Conservation (phyloP, 495 filamentous ascomycete genomes). For the Aspergillus diversus region DNA sequence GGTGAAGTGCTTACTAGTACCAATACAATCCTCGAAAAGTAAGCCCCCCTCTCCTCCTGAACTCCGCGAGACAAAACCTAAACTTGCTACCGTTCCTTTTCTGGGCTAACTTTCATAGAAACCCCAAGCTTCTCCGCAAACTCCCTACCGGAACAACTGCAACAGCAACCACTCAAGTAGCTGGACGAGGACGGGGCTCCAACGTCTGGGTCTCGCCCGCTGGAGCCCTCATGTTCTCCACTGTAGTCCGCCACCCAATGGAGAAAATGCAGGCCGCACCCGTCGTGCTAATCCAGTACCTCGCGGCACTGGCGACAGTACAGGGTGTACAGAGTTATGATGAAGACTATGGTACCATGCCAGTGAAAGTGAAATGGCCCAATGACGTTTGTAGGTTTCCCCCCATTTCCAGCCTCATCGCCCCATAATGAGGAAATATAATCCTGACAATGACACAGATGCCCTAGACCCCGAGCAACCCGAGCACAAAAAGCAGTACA, state of each 20-base stretch:
- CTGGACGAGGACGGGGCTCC: slow-evolving; percentile 85
- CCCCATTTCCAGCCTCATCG: not conserved
- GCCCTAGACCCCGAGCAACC: slow-evolving; percentile 71
- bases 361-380: slow-evolving; percentile 93
- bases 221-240: slow-evolving; percentile 84
- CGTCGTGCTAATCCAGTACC: slow-evolving; percentile 92
- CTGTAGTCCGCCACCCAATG: slow-evolving; percentile 78
- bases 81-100: not conserved
- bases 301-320: slow-evolving; percentile 87
- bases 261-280: slow-evolving; percentile 72
- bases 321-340: slow-evolving; percentile 83
- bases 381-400: slow-evolving; percentile 77
- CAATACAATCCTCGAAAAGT: slow-evolving; percentile 94
- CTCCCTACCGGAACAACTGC: slow-evolving; percentile 83
- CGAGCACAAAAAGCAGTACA: slow-evolving; percentile 60
- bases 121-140: slow-evolving; percentile 72
- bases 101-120: slow-evolving; percentile 53
- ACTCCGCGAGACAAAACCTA: not conserved
- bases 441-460: slow-evolving; percentile 45
- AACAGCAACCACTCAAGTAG: slow-evolving; percentile 89
- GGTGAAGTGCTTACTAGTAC: slow-evolving; percentile 94
- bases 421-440: not conserved
- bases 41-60: slow-evolving; percentile 21
- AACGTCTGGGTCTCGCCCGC: slow-evolving; percentile 96
- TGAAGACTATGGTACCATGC: slow-evolving; percentile 69